Evolutionary conservation across 2,329 filamentous ascomycete genomes (phyloP).

Genomic region (Paradendryphiella salina): DNA sequence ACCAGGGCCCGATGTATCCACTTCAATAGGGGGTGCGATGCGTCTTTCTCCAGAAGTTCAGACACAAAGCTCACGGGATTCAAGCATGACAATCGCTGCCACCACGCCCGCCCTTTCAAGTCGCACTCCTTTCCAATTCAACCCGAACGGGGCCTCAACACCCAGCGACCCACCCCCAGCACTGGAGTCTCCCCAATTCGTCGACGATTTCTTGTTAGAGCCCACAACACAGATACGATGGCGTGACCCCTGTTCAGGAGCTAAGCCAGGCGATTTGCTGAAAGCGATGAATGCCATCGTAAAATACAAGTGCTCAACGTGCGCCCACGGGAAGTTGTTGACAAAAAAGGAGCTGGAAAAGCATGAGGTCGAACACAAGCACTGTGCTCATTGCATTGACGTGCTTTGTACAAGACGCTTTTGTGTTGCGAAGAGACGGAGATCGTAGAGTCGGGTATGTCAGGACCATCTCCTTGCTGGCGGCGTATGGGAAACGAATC

Average conservation of each 20-base stretch:
- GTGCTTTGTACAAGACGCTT: constrained; percentile 31
- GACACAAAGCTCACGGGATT: background rate
- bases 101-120: background rate
- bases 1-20: background rate
- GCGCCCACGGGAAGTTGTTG: constrained; percentile 28
- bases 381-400: constrained; percentile 23
- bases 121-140: constrained; percentile 23
- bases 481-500: background rate
- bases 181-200: background rate
- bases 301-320: constrained; percentile 26
- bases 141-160: constrained; percentile 8
- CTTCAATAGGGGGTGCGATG: too few species aligned
- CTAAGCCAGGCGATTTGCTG: constrained; percentile 15
- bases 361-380: constrained; percentile 33
- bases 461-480: constrained; percentile 16
- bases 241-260: constrained; percentile 16
- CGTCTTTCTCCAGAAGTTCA: background rate
- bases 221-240: constrained; percentile 36
- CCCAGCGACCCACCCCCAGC: background rate
- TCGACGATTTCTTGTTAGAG: constrained; percentile 25
- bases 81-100: background rate
- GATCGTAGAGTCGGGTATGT: background rate
- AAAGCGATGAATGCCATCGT: constrained; percentile 20
- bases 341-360: constrained; percentile 30
- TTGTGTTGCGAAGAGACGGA: constrained; percentile 19